Conservation (phyloP, 352 stramenopile genomes). For the Globisporangium megalacanthum region DNA sequence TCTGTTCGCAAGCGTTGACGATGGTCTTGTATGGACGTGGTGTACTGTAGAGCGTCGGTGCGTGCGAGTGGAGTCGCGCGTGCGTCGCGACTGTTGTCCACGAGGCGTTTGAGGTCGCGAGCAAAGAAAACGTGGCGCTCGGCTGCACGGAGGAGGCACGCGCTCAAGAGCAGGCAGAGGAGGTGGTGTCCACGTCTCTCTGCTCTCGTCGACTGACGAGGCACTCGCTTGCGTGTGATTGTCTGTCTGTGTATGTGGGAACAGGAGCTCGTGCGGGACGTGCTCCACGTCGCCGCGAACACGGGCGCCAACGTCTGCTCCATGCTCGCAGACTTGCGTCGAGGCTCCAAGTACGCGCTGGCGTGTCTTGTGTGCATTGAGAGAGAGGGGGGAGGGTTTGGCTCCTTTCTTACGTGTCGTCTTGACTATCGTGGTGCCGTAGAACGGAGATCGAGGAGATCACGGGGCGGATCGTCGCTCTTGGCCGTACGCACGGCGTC, state of each 20-base stretch:
- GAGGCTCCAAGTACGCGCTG: slow-evolving; percentile 45
- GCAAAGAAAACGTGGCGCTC: slow-evolving; percentile 37
- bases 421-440: slow-evolving; percentile 1
- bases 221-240: too few relatives aligned
- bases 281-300: slow-evolving; percentile 43
- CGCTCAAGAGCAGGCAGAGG: not conserved
- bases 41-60: slow-evolving; percentile 35
- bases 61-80: slow-evolving; percentile 32
- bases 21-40: too few relatives aligned
- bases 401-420: not conserved
- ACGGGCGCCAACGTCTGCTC: slow-evolving; percentile 67
- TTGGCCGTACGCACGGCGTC: slow-evolving; percentile 35
- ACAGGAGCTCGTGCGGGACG: slow-evolving; percentile 52
- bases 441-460: slow-evolving; percentile 78
- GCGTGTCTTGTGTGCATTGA: too few relatives aligned
- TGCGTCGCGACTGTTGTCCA: slow-evolving; percentile 50
- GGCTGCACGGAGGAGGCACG: slow-evolving; percentile 30
- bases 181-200: too few relatives aligned
- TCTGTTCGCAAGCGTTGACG: too few relatives aligned
- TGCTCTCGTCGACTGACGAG: too few relatives aligned
- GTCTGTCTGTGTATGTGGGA: not conserved
- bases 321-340: slow-evolving; percentile 67
- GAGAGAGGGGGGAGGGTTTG: too few relatives aligned
- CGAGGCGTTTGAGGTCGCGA: slow-evolving; percentile 48
- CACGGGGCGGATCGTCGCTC: slow-evolving; percentile 50